Evolutionary conservation across 768 basidiomycete genomes (phyloP), one percentile per base, ranked within the genome.

Genomic region (Cubamyces lactineus): DNA sequence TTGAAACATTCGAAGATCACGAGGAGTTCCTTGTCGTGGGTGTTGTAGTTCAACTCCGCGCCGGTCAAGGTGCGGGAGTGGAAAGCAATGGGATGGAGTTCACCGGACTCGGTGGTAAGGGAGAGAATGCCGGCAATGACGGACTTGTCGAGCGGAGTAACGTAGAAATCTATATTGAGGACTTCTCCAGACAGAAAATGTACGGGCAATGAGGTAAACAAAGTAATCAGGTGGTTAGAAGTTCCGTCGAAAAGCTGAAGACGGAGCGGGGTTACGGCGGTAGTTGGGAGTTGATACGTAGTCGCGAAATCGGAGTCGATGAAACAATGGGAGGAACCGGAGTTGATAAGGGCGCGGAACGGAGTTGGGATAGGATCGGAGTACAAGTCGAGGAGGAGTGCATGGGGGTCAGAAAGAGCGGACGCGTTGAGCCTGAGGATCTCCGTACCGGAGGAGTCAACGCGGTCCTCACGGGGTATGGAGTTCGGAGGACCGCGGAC

Each of bases 21-120:
- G 0, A 84, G 72, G 16, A 84, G 69, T 71, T 85, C 83, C 64
- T 80, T 79, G 61, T 86, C 77, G 59, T 83, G 75, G n/a, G 81
- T 77, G n/a, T 80, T 71, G 61, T 85, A 84, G 66, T 84, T 85
- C 1, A 69, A 30, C 66, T 86, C 77, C 0, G 78, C 67, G 0
- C 67, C 42, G 24, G 23, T 60, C 7, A 78, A 46, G 15, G 50
- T 70, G 7, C 70, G 64, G 5, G 76, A 77, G 53, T 66, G 66
- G 65, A 71, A 79, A 0, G 68, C 71, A 17, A 78, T 57, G 2
- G 77, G 73, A 39, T 72, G 74, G 55, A 71, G 67, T 53, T 13
- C 28, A 11, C 67, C 67, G 15, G 67, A 61, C 1, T 61, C 41
- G 5, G 59, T 50, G 17, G 66, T 48, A 21, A 66, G 58, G 16